Base-by-base conservation (phyloP, 1,284 basidiomycete species). In the Agroathelia rolfsii region DNA sequence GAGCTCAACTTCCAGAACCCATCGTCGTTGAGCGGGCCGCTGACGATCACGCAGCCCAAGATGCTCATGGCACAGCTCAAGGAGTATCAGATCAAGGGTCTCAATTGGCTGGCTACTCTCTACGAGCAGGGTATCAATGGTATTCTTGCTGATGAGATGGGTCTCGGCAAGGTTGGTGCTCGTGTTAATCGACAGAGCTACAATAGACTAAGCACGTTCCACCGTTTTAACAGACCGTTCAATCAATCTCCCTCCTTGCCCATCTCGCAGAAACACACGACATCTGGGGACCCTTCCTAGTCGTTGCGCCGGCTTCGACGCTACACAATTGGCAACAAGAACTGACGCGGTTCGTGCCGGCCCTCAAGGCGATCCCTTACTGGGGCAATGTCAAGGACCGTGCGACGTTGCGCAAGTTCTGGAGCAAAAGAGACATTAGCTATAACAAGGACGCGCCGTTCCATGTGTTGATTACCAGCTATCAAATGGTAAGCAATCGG, bases 321-420 rank as follows among this genome's bases (percentile, higher is more conserved):
- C 64, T 99, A 42, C 95, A 98, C 60, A 98, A 98, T 52, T 99
- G 95, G 95, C 94, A 98, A 56, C 95, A 98, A 53, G 95, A 99
- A 58, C 74, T 98, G 38, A 85, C 88, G 17, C 81, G 89, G 18
- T 99, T 99, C 54, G 90, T 96, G 3, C 95, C 95, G 15, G 69
- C 71, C 28, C 71, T 99, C 41, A 98, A 97, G 58, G 89, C 92
- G 1, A 57, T 98, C 23, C 95, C 95, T 1, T 98, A 99, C 56
- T 99, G 95, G 95, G 95, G 95, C 30, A 90, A 86, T 46, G 86
- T 93, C 38, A 97, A 96, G 58, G 95, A 99, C 52, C 82, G 95
- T 35, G 76, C 90, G 22, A 92, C 89, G 2, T 61, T 99, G 38
- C 77, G 95, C 41, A 94, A 95, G 55, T 94, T 97, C 52, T 99